Conservation (phyloP, 176 grass and related monocot species). For the Coix lacrymajobi region DNA sequence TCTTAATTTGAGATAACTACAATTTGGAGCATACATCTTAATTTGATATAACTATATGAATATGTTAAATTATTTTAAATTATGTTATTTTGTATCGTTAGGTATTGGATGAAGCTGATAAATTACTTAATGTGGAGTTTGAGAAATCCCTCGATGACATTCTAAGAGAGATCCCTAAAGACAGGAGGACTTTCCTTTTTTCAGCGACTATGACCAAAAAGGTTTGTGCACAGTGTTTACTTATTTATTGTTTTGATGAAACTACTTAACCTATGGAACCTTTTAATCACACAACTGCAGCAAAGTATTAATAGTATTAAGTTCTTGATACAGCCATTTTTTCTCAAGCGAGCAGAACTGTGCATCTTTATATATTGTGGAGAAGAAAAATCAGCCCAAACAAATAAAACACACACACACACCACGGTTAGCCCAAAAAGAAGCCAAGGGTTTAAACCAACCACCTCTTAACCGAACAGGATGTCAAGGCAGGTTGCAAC, state of each 20-base stretch:
- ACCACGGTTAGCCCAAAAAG: too few species aligned
- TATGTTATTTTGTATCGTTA: constrained; percentile 28
- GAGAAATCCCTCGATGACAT: constrained; percentile 95
- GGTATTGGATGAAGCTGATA: constrained; percentile 93
- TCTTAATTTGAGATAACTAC: neutral
- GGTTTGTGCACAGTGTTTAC: constrained; percentile 26
- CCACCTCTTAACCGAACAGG: too few species aligned
- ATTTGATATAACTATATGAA: neutral
- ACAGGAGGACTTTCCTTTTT: constrained; percentile 81
- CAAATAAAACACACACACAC: too few species aligned
- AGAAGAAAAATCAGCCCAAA: too few species aligned
- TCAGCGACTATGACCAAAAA: constrained; percentile 98
- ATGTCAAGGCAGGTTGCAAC: too few species aligned
- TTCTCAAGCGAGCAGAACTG: too few species aligned
- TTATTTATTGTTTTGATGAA: neutral
- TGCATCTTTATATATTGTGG: too few species aligned
- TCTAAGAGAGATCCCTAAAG: constrained; percentile 80
- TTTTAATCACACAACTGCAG: neutral
- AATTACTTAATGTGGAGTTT: constrained; percentile 87
- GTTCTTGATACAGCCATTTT: neutral
- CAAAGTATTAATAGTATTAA: neutral
- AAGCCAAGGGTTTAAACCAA: too few species aligned
- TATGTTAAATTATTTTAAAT: constrained; percentile 3
- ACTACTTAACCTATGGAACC: neutral
- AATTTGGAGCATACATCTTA: neutral